These are phyloP conservation scores for Aspergillus unguis DNA, from an alignment of 2,329 filamentous ascomycete species.

Conservation along the genomic window DNA sequence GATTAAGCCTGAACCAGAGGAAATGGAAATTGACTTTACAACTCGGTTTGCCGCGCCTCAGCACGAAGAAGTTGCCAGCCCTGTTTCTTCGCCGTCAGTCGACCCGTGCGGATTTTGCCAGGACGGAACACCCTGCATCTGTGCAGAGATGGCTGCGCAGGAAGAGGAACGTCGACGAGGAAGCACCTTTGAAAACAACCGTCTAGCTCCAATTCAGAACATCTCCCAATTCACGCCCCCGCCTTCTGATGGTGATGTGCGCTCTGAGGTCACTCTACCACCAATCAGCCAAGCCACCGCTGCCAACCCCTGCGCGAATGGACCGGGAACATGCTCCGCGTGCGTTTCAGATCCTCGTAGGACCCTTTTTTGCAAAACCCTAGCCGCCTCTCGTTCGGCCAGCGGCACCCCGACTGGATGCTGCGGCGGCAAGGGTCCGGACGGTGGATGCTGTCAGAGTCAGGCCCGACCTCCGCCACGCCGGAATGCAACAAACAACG, in stretches of 20 bases:
- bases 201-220: constrained; percentile 46
- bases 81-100: constrained; percentile 41
- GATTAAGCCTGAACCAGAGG: constrained; percentile 45
- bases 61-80: constrained; percentile 21
- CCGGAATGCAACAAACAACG: constrained; percentile 14
- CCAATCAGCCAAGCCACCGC: constrained; percentile 36
- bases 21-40: constrained; percentile 72
- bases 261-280: constrained; percentile 48
- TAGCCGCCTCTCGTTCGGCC: constrained; percentile 59
- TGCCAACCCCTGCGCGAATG: constrained; percentile 55
- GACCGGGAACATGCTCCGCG: constrained; percentile 75
- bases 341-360: constrained; percentile 75
- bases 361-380: constrained; percentile 76
- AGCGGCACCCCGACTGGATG: constrained; percentile 48
- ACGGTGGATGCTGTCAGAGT: constrained; percentile 63
- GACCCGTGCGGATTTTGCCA: constrained; percentile 80
- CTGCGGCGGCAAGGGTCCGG: constrained; percentile 58
- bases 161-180: constrained; percentile 40
- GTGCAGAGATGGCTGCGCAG: constrained; percentile 62
- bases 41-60: constrained; percentile 55
- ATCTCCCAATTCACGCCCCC: constrained; percentile 51
- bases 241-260: constrained; percentile 56
- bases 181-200: constrained; percentile 42
- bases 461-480: constrained; percentile 34
- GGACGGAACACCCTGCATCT: constrained; percentile 78